Conservation (phyloP, 2,329 filamentous ascomycete genomes). For the Pleoardoris graminearum region DNA sequence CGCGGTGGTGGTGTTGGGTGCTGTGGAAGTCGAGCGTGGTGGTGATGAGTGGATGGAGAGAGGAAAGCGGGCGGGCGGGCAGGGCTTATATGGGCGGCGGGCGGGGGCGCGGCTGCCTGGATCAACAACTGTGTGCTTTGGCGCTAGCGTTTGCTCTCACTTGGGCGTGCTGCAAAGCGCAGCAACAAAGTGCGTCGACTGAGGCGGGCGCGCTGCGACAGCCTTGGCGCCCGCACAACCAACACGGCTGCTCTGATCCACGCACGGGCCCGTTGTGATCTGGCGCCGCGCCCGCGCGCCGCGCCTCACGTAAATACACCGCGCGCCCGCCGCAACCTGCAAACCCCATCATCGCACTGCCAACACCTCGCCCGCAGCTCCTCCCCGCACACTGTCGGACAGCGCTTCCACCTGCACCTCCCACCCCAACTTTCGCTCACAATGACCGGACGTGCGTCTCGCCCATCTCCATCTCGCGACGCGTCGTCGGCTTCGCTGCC, state of each 20-base stretch:
- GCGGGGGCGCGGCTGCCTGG: constrained; percentile 40
- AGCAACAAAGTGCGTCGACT: constrained; percentile 22
- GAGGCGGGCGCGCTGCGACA: constrained; percentile 36
- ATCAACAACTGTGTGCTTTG: constrained; percentile 31
- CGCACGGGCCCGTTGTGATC: constrained; percentile 40
- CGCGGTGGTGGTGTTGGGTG: constrained; percentile 28
- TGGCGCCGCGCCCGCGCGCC: constrained; percentile 18
- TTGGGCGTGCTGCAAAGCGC: constrained; percentile 8
- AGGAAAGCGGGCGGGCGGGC: constrained; percentile 39
- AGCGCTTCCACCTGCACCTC: constrained; percentile 12
- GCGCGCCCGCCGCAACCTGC: constrained; percentile 19
- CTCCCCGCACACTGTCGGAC: constrained; percentile 11
- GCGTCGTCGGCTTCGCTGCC: constrained; percentile 11
- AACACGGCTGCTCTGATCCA: constrained; percentile 11
- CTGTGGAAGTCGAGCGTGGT: constrained; percentile 34
- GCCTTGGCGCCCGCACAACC: constrained; percentile 15
- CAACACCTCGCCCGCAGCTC: constrained; percentile 17
- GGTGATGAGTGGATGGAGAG: constrained; percentile 40
- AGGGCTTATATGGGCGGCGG: constrained; percentile 45
- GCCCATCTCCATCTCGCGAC: constrained; percentile 11
- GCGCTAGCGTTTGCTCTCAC: constrained; percentile 22
- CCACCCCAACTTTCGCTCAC: constrained; percentile 39
- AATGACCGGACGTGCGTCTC: constrained; percentile 57
- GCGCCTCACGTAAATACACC: constrained; percentile 31
- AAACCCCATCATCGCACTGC: constrained; percentile 18